phyloP scores from a whole-genome alignment of 2,329 filamentous ascomycete species.

The Seiridium cupressi region DNA sequence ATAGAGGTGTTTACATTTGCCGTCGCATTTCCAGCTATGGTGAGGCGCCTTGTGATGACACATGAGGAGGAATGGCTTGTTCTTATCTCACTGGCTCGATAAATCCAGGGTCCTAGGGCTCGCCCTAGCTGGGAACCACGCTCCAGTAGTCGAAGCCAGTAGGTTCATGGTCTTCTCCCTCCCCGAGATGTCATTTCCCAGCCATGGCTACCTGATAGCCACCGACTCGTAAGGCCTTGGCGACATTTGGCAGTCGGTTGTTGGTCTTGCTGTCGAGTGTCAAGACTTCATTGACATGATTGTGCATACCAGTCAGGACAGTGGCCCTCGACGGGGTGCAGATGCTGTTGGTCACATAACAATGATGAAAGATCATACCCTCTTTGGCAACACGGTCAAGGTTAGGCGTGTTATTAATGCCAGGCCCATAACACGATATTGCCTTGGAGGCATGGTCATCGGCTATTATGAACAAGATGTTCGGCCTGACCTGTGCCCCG shows the following conservation, averaged over 20 bases:
- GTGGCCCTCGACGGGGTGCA: slow-evolving; percentile 51
- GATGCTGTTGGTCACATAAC: slow-evolving; percentile 53
- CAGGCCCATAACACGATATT: slow-evolving; percentile 46
- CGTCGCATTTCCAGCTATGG: slow-evolving; percentile 48
- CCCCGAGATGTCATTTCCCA: slow-evolving; percentile 52
- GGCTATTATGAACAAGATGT: slow-evolving; percentile 53
- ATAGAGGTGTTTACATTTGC: slow-evolving; percentile 47
- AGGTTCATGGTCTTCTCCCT: slow-evolving; percentile 43
- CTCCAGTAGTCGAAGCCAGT: slow-evolving; percentile 51
- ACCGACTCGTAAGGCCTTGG: slow-evolving; percentile 44
- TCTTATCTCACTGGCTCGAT: slow-evolving; percentile 24
- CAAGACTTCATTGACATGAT: slow-evolving; percentile 51
- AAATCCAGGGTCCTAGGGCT: too few species aligned
- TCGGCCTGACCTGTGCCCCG: slow-evolving; percentile 16
- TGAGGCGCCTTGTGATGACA: slow-evolving; percentile 57
- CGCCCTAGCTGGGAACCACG: too few species aligned
- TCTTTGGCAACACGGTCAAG: slow-evolving; percentile 47
- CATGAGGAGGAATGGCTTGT: slow-evolving; percentile 52
- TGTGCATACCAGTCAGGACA: slow-evolving; percentile 49
- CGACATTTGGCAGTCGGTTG: slow-evolving; percentile 48
- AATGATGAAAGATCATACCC: slow-evolving; percentile 51
- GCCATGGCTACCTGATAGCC: slow-evolving; percentile 52
- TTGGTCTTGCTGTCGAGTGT: slow-evolving; percentile 49
- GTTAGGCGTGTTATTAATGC: slow-evolving; percentile 51
- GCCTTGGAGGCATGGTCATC: slow-evolving; percentile 53